Evolutionary conservation across 140 eudicot species (phyloP).

Genomic region (Oenanthe javanica): DNA sequence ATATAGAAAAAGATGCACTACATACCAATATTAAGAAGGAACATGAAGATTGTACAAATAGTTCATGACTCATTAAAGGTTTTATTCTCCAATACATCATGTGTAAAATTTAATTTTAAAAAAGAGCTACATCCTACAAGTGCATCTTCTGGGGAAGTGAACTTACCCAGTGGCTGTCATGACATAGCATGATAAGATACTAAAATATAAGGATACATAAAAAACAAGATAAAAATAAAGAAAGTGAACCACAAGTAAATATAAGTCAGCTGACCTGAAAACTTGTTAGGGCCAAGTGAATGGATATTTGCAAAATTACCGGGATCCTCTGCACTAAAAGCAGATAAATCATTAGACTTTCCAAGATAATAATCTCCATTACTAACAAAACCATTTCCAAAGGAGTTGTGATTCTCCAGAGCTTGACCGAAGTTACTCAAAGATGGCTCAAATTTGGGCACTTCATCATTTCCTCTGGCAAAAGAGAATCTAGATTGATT

Average conservation of each 20-base stretch:
- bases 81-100: neutral
- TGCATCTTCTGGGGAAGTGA: neutral
- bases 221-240: no score
- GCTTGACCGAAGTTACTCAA: constrained; percentile 29
- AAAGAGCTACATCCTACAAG: neutral
- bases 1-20: no score
- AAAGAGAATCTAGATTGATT: constrained; percentile 88
- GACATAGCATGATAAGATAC: neutral
- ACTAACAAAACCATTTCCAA: constrained; percentile 27
- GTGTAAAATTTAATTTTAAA: neutral
- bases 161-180: neutral
- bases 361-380: constrained; percentile 34
- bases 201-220: neutral
- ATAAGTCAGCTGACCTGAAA: constrained; percentile 36
- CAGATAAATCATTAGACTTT: constrained; percentile 48
- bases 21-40: neutral
- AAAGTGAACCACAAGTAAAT: neutral
- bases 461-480: constrained; percentile 80
- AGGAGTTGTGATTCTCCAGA: constrained; percentile 21
- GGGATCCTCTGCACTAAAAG: constrained; percentile 38
- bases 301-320: constrained; percentile 37
- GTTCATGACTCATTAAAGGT: neutral
- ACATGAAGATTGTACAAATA: neutral
- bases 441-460: constrained; percentile 29
- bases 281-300: constrained; percentile 39